Percentiles rank a stretch among this genome's conserved stretches.
Conservation (phyloP, 2,329 filamentous ascomycete genomes). For the Pseudogymnoascus sp. region DNA sequence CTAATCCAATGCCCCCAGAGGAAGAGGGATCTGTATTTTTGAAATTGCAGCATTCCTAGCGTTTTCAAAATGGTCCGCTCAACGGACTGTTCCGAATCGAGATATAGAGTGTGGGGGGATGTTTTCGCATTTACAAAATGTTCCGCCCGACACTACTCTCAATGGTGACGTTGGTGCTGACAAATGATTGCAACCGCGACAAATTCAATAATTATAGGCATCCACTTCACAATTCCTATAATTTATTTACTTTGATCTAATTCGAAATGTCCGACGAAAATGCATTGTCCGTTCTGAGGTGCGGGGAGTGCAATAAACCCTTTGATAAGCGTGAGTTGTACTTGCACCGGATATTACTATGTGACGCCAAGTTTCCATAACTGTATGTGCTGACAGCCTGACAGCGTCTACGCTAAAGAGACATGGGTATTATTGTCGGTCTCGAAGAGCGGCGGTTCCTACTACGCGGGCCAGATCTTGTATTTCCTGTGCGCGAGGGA, state of each 20-base stretch:
- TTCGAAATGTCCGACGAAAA: slow-evolving; percentile 24
- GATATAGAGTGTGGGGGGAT: slow-evolving; percentile 7
- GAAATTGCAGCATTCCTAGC: neutral
- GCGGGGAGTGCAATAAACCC: slow-evolving; percentile 34
- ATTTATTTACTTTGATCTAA: slow-evolving; percentile 14
- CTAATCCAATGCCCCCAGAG: slow-evolving; percentile 11
- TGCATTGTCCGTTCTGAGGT: slow-evolving; percentile 29
- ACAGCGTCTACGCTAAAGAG: slow-evolving; percentile 36
- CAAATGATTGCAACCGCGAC: slow-evolving; percentile 21
- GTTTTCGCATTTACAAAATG: slow-evolving; percentile 23
- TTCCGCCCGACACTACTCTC: slow-evolving; percentile 19
- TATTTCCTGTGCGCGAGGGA: slow-evolving; percentile 31
- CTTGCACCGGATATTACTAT: slow-evolving; percentile 11
- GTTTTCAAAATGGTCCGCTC: neutral
- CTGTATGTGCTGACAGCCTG: neutral
- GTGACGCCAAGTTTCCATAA: slow-evolving; percentile 13
- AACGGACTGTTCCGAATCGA: slow-evolving; percentile 8
- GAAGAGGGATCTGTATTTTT: slow-evolving; percentile 11
- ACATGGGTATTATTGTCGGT: slow-evolving; percentile 40
- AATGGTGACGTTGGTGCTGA: slow-evolving; percentile 14
- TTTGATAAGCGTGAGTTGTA: slow-evolving; percentile 34
- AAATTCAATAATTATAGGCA: slow-evolving; percentile 12
- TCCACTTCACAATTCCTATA: slow-evolving; percentile 14
- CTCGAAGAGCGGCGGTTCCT: slow-evolving; percentile 25
- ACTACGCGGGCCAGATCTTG: slow-evolving; percentile 30